Base-by-base conservation (phyloP, 495 filamentous ascomycete species). In the Penicillium samsonianum region DNA sequence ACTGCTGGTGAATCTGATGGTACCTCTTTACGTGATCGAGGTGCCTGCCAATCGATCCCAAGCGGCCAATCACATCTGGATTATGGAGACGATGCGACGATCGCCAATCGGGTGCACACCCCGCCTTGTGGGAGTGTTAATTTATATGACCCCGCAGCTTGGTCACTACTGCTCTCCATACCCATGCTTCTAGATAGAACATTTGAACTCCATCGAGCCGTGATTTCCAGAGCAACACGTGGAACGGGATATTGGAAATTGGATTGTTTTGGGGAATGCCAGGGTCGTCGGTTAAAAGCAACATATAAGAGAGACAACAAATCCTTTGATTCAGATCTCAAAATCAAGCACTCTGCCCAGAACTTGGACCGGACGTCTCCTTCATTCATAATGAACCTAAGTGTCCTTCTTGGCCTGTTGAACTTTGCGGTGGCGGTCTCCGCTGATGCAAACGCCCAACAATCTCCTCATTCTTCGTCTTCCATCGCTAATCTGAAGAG, bases 401-500 rank as follows among this genome's bases (percentile, higher is more conserved):
- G 54, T 47, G 56, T 64, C 51, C 60, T 72, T 45, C 17, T 75
- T 25, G 70, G 68, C 33, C 56, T 73, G 8, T 49, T 73, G 61
- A 61, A 67, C 61, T 69, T 73, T 48, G 64, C 70, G 12, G 64
- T 63, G 11, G 63, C 72, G 16, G 67, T 65, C 23, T 40, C 61
- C 12, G 73, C 71, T 23, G 53, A 67, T n/a, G 71, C 73, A 19
- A 59, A 51, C 37, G 35, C 38, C 31, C 49, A 55, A 25, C 31
- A 59, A 8, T 35, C 38, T 17, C 31, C 62, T 31, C 69, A 69
- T 54, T 63, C 62, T 2, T 20, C 50, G 1, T 31, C 57, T 22
- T 67, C 69, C 17, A 65, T 73, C 47, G 46, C 56, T 33, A 74
- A 73, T 58, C 47, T 76, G 51, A 75, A 70, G 58, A 61, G 61